Conservation (phyloP, 2,329 filamentous ascomycete species). For the Alternaria sp. region DNA sequence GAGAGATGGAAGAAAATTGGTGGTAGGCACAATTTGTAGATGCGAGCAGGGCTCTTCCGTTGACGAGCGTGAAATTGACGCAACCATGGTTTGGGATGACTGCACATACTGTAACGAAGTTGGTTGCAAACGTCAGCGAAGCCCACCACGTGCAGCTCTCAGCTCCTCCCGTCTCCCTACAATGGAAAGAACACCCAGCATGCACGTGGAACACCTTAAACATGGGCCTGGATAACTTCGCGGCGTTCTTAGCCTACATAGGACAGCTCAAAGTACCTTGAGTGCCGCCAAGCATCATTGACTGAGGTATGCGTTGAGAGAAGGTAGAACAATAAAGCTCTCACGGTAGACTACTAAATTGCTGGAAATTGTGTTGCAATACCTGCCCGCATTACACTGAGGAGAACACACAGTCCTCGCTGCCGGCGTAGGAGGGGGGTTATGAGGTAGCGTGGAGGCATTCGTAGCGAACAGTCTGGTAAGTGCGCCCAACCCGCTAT, state of each 20-base stretch:
- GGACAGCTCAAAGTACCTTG: background rate
- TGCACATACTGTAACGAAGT: too few species aligned
- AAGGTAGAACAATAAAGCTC: background rate
- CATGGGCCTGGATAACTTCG: background rate
- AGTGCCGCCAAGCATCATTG: background rate
- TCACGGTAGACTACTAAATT: background rate
- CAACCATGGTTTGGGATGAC: too few species aligned
- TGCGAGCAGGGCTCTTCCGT: background rate
- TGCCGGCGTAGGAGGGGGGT: background rate
- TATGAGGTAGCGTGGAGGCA: slow-evolving; percentile 1
- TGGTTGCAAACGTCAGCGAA: background rate
- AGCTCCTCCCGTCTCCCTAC: background rate
- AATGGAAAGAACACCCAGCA: background rate
- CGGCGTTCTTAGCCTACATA: background rate
- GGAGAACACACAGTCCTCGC: background rate
- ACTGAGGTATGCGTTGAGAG: background rate
- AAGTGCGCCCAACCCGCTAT: background rate
- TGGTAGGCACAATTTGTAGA: background rate
- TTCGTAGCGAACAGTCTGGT: background rate
- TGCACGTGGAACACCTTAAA: background rate
- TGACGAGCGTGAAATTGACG: too few species aligned
- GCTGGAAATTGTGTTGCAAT: background rate
- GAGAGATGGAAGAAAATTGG: background rate
- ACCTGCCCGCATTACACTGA: background rate
- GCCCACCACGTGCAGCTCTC: background rate